Evolutionary conservation across 2,329 filamentous ascomycete genomes (phyloP).

Genomic region (Neurospora crassa): DNA sequence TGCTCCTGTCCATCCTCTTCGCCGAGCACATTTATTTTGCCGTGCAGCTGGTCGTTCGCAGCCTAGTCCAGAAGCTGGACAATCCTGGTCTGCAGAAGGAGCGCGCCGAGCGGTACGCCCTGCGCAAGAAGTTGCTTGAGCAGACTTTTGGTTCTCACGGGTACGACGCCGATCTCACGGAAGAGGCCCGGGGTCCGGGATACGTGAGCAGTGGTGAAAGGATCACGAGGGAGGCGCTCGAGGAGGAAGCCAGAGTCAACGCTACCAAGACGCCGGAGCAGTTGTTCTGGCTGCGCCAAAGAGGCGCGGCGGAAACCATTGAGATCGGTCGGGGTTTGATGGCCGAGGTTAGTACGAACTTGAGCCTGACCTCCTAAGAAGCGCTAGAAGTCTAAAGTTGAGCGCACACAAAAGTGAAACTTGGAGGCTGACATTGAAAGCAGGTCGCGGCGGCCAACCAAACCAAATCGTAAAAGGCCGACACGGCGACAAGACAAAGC

Average conservation of each 20-base stretch:
- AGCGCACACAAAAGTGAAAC: not conserved
- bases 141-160: conserved; percentile 50
- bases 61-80: conserved; percentile 70
- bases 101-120: conserved; percentile 66
- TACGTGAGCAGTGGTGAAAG: conserved; percentile 44
- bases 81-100: conserved; percentile 81
- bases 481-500: not conserved
- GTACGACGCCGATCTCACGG: conserved; percentile 31
- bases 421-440: not conserved
- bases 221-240: conserved; percentile 55
- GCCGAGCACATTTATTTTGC: conserved; percentile 86
- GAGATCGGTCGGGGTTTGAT: conserved; percentile 36
- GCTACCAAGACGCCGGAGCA: conserved; percentile 42
- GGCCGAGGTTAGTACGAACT: not conserved
- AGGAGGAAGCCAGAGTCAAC: conserved; percentile 50
- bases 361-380: not conserved
- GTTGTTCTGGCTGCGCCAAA: conserved; percentile 52
- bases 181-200: conserved; percentile 36
- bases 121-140: conserved; percentile 71
- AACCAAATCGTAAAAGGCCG: conserved; percentile 3
- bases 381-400: not conserved
- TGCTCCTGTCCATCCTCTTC: conserved; percentile 74
- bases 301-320: conserved; percentile 47
- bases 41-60: conserved; percentile 61
- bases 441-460: conserved; percentile 8